These are phyloP conservation scores for Alectoria sarmentosa DNA, from an alignment of 495 filamentous ascomycete genomes.

Conservation along the genomic window DNA sequence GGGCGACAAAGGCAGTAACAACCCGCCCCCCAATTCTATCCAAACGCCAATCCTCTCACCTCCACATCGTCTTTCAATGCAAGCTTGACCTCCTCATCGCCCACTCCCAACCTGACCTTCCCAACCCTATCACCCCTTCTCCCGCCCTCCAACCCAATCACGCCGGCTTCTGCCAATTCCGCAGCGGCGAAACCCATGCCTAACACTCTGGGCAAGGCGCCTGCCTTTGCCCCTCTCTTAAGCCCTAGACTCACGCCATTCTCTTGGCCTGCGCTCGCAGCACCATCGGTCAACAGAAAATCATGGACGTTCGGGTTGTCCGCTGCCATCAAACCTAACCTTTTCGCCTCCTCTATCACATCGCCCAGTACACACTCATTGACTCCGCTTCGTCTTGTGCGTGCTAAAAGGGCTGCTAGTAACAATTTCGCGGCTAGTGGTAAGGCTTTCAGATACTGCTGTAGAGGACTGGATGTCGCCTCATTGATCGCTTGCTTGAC, in stretches of 20 bases:
- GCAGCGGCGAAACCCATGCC: slow-evolving; percentile 67
- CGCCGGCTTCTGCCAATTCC: slow-evolving; percentile 78
- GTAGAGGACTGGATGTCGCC: slow-evolving; percentile 84
- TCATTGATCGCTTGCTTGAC: slow-evolving; percentile 93
- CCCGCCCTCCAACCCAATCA: slow-evolving; percentile 71
- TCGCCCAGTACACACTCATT: slow-evolving; percentile 86
- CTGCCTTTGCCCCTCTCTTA: slow-evolving; percentile 27
- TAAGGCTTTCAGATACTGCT: slow-evolving; percentile 74
- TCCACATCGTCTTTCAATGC: slow-evolving; percentile 86
- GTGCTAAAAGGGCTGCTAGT: slow-evolving; percentile 69
- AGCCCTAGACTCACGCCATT: neutral
- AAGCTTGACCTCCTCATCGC: slow-evolving; percentile 80
- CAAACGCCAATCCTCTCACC: slow-evolving; percentile 62
- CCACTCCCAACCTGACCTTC: slow-evolving; percentile 76
- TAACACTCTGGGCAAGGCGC: slow-evolving; percentile 46
- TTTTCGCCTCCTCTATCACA: slow-evolving; percentile 80
- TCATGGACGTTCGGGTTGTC: slow-evolving; percentile 22
- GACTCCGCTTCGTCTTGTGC: slow-evolving; percentile 75
- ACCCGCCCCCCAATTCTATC: slow-evolving; percentile 30
- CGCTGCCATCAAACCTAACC: slow-evolving; percentile 60
- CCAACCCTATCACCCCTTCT: slow-evolving; percentile 75
- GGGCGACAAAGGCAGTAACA: neutral
- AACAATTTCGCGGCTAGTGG: slow-evolving; percentile 79
- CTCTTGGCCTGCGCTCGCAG: neutral
- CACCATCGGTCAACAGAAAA: slow-evolving; percentile 16